Evolutionary conservation across 306 rosid genomes (phyloP).

Genomic region (Notholithocarpus densiflorus): DNA sequence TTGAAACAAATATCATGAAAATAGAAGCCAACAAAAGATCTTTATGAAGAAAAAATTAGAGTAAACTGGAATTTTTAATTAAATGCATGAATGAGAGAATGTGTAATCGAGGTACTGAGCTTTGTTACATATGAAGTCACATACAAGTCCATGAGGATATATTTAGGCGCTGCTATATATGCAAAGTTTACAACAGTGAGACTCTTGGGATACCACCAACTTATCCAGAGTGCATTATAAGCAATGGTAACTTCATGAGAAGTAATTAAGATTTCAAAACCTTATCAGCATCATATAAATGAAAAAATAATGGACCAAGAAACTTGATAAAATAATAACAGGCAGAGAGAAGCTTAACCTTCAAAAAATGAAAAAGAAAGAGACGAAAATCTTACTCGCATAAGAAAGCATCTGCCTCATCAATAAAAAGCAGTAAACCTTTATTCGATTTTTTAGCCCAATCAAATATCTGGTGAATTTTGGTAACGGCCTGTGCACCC

Average conservation of each 20-base stretch:
- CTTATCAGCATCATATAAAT: neutral
- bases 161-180: neutral
- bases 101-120: neutral
- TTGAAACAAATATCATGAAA: neutral
- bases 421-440: constrained; percentile 93
- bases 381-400: constrained; percentile 75
- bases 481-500: constrained; percentile 95
- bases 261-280: no score
- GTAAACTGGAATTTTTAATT: neutral
- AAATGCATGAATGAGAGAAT: neutral
- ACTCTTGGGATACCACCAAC: neutral
- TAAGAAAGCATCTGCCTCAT: constrained; percentile 99
- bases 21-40: neutral
- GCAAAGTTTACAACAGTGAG: neutral
- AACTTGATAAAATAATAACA: neutral
- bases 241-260: no score
- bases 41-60: neutral
- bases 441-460: constrained; percentile 94
- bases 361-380: neutral
- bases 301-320: neutral
- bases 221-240: no score
- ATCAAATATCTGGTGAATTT: constrained; percentile 97
- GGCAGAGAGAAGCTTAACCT: neutral
- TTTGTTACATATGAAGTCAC: neutral
- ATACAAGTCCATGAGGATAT: neutral